These are phyloP conservation scores for Zygoascus biomembranicola DNA, from an alignment of 805 yeast genomes.

Conservation along the genomic window DNA sequence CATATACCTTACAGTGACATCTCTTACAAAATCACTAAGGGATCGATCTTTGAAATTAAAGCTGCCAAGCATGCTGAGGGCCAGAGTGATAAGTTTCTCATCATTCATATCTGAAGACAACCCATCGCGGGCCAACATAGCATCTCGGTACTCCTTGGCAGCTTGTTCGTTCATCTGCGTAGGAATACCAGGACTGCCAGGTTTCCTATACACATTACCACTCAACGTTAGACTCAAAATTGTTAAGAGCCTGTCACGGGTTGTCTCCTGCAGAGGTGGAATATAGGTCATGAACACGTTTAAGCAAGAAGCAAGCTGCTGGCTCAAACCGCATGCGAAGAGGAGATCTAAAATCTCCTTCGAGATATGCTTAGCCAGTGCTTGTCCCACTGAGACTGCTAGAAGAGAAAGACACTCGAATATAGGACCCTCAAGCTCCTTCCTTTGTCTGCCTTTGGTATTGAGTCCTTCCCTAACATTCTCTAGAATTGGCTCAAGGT, in stretches of 20 bases:
- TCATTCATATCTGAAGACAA: conserved; percentile 41
- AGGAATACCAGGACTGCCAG: conserved; percentile 63
- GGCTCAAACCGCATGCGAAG: conserved; percentile 76
- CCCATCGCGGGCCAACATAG: conserved; percentile 65
- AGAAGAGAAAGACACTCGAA: conserved; percentile 83
- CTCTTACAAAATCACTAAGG: conserved; percentile 78
- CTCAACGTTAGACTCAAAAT: conserved; percentile 67
- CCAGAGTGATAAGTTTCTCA: conserved; percentile 55
- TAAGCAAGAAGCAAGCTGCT: conserved; percentile 69
- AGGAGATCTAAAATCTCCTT: conserved; percentile 72
- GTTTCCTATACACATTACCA: conserved; percentile 72
- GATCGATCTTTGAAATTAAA: conserved; percentile 72
- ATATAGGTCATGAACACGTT: conserved; percentile 59
- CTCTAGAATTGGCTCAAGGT: conserved; percentile 78
- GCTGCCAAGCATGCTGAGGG: conserved; percentile 64
- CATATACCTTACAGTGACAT: conserved; percentile 74
- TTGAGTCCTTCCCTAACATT: conserved; percentile 73
- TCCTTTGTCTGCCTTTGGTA: conserved; percentile 45
- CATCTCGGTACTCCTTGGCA: conserved; percentile 72
- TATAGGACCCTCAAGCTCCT: conserved; percentile 74
- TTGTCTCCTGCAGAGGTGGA: conserved; percentile 69
- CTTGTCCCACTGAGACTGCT: conserved; percentile 87
- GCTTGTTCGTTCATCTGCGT: conserved; percentile 52
- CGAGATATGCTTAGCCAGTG: conserved; percentile 80
- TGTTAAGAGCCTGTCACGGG: conserved; percentile 64